Percentiles rank a stretch among this genome's conserved stretches.
Evolutionary conservation across 345 rosid genomes (phyloP).

Genomic region (Eucalyptus decipiens): DNA sequence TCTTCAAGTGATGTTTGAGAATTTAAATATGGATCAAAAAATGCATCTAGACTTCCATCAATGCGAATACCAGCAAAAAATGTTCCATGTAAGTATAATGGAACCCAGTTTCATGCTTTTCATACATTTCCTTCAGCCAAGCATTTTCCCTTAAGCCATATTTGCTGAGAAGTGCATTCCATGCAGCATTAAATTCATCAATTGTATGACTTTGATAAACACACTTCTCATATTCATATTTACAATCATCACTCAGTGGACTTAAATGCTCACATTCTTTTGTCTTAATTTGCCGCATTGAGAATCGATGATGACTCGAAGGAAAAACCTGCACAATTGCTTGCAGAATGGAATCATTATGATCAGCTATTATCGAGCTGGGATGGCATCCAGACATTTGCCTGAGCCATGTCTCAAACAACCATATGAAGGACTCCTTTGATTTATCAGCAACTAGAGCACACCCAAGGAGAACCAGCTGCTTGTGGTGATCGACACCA

Average conservation of each 20-base stretch:
- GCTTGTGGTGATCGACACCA: too few relatives aligned
- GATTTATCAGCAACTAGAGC: too few relatives aligned
- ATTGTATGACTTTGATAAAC: too few relatives aligned
- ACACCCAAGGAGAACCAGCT: too few relatives aligned
- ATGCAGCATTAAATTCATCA: too few relatives aligned
- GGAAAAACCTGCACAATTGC: constrained; percentile 67
- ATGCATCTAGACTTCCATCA: too few relatives aligned
- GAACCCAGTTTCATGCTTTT: constrained; percentile 14
- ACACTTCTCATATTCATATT: constrained; percentile 39
- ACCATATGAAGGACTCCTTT: too few relatives aligned
- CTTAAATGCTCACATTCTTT: constrained; percentile 50
- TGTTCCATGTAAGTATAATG: too few relatives aligned
- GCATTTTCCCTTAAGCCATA: constrained; percentile 31
- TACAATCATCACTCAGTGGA: constrained; percentile 41
- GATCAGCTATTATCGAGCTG: constrained; percentile 67
- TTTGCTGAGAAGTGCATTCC: too few relatives aligned
- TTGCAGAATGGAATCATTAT: constrained; percentile 53
- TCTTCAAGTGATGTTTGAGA: too few relatives aligned
- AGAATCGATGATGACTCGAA: constrained; percentile 56
- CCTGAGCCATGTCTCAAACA: constrained; percentile 52
- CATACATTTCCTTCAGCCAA: constrained; percentile 67
- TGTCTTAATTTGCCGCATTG: constrained; percentile 58
- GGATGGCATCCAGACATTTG: constrained; percentile 70
- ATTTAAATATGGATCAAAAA: too few relatives aligned
- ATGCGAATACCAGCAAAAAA: too few relatives aligned